phyloP scores from a whole-genome alignment of 495 filamentous ascomycete genomes.

The Xylaria sp. region DNA sequence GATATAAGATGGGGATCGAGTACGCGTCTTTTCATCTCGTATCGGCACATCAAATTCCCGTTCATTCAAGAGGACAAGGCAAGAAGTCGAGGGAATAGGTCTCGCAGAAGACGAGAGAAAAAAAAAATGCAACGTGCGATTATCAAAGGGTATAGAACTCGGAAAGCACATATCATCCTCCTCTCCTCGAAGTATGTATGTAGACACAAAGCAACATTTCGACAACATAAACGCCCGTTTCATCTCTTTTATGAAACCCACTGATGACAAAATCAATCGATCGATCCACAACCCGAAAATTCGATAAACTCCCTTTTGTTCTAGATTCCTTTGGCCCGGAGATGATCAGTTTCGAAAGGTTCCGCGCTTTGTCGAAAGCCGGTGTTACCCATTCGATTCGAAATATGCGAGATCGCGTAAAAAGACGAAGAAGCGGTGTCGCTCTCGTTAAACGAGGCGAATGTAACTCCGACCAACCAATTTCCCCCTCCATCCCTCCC shows the following conservation, averaged over 20 bases:
- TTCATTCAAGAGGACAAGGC: not conserved
- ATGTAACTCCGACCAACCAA: constrained; percentile 27
- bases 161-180: constrained; percentile 19
- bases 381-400: not conserved
- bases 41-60: constrained; percentile 19
- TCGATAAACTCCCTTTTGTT: not conserved
- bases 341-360: not conserved
- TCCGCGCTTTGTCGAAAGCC: not conserved
- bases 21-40: constrained; percentile 5
- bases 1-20: constrained; percentile 9
- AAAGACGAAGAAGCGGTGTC: constrained; percentile 9
- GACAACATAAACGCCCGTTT: constrained; percentile 17
- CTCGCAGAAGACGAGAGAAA: constrained; percentile 1
- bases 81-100: not conserved
- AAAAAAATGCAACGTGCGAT: constrained; percentile 18
- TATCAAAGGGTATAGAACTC: constrained; percentile 32
- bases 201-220: constrained; percentile 12
- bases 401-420: constrained; percentile 11
- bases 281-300: not conserved
- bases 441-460: constrained; percentile 24
- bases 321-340: constrained; percentile 8
- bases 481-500: not conserved
- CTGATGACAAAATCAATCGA: not conserved
- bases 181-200: not conserved
- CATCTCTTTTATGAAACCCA: constrained; percentile 15